phyloP scores from a whole-genome alignment of 345 rosid species.

The Lepidium sativum region DNA sequence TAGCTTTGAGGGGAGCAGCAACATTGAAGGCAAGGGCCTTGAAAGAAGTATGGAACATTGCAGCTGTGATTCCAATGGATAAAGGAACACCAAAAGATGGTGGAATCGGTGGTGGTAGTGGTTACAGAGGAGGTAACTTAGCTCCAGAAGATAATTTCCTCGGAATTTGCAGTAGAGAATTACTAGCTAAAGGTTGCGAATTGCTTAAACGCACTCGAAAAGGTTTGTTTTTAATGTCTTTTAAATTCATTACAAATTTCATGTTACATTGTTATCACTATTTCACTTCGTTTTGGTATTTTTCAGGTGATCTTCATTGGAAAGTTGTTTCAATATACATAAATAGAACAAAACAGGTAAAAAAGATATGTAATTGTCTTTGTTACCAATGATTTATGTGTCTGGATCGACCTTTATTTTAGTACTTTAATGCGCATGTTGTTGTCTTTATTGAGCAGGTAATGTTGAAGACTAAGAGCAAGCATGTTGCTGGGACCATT shows the following conservation, averaged over 20 bases:
- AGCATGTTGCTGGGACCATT: slow-evolving; percentile 67
- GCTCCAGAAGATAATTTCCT: slow-evolving; percentile 73
- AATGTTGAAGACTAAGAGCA: slow-evolving; percentile 80
- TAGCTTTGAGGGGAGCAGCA: slow-evolving; percentile 93
- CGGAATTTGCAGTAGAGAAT: slow-evolving; percentile 71
- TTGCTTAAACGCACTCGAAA: slow-evolving; percentile 90
- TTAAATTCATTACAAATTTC: not conserved
- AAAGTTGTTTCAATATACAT: slow-evolving; percentile 84
- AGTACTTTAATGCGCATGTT: not conserved
- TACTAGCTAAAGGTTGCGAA: slow-evolving; percentile 90
- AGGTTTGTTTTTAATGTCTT: slow-evolving; percentile 40
- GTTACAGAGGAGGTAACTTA: slow-evolving; percentile 51
- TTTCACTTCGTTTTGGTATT: not conserved
- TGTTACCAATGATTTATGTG: not conserved
- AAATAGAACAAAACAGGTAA: slow-evolving; percentile 75
- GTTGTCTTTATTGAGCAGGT: slow-evolving; percentile 36
- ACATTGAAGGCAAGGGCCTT: slow-evolving; percentile 80
- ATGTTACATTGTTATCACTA: not conserved
- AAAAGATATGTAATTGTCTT: not conserved
- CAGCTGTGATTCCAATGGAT: slow-evolving; percentile 87
- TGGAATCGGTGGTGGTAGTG: slow-evolving; percentile 24
- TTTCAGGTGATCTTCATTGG: slow-evolving; percentile 94
- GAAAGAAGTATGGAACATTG: slow-evolving; percentile 96
- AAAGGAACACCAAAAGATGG: slow-evolving; percentile 41
- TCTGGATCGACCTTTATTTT: not conserved